Evolutionary conservation across 495 filamentous ascomycete species (phyloP), one percentile per base, ranked within the genome.

Genomic region (Trichoderma orchidacearum): DNA sequence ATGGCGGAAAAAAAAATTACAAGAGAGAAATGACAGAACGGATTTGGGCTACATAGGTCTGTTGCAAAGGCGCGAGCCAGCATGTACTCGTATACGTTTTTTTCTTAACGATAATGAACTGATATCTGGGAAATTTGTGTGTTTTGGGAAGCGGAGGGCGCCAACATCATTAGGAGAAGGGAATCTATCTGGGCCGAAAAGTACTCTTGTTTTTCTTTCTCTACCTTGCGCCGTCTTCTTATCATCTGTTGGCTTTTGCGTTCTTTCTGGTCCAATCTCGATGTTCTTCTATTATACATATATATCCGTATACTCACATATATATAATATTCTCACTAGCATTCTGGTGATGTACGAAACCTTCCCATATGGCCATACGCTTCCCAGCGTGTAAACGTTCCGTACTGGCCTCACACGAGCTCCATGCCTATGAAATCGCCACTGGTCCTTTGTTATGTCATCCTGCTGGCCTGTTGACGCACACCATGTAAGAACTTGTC

Each of bases 51-150:
- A 48, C 41, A 48, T 5, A 6, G n/a, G 41, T 48, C 41, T 48
- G 7, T 48, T 48, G 7, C 18, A 27, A 3, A 48, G 41, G 41
- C 41, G 41, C 41, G 41, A 48, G 41, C 41, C 41, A 13, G 23
- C 41, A 48, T 48, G 41, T 48, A 48, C 38, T 48, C 38, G 18
- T 48, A 48, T 48, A 25, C 8, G 38, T 12, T 15, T 30, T 53
- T 25, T 41, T 56, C 51, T 2, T 32, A 55, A 59, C 48, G 62
- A 55, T 53, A 56, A 62, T 59, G 63, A 60, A 35, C 18, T 34
- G 48, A 25, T 13, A 15, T 34, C 30, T 18, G 5, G 29, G 29
- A 51, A 51, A 51, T 18, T 51, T 8, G 5, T 56, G 30, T n/a
- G 15, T 30, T 53, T 54, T 17, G 35, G 55, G 38, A 50, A 51